These are phyloP conservation scores for Linnemannia exigua DNA, from an alignment of 192 early-diverging fungal species.

Conservation along the genomic window DNA sequence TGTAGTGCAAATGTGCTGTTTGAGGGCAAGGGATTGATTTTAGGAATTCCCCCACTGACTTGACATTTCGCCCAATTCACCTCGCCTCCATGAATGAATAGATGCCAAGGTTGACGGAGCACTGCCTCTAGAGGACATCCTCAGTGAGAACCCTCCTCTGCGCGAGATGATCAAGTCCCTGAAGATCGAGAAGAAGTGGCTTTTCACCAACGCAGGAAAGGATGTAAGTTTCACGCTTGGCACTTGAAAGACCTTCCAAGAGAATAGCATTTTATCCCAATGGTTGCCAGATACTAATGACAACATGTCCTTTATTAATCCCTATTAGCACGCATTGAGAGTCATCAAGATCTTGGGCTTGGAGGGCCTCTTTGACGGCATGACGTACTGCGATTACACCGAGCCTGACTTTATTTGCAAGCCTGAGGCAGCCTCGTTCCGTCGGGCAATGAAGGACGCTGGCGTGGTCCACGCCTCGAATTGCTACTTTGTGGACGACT, in stretches of 20 bases:
- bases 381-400: conserved; percentile 82
- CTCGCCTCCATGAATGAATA: conserved; percentile 7
- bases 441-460: conserved; percentile 77
- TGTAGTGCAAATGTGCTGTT: not conserved
- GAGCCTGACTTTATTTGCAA: conserved; percentile 82
- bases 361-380: conserved; percentile 80
- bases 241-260: not conserved
- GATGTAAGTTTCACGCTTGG: conserved; percentile 45
- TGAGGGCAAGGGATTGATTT: not conserved
- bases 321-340: conserved; percentile 72
- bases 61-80: not conserved
- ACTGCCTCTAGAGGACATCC: conserved; percentile 73
- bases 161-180: conserved; percentile 70
- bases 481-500: conserved; percentile 87
- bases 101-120: conserved; percentile 75
- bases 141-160: conserved; percentile 72
- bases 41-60: not conserved
- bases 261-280: not conserved
- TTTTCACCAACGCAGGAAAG: conserved; percentile 84
- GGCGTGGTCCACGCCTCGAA: conserved; percentile 65
- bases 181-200: conserved; percentile 74
- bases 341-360: conserved; percentile 74
- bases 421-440: conserved; percentile 67
- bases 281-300: not conserved
- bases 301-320: not conserved